Base-by-base conservation (phyloP, 2,329 filamentous ascomycete species). In the Xylaria hypoxylon region DNA sequence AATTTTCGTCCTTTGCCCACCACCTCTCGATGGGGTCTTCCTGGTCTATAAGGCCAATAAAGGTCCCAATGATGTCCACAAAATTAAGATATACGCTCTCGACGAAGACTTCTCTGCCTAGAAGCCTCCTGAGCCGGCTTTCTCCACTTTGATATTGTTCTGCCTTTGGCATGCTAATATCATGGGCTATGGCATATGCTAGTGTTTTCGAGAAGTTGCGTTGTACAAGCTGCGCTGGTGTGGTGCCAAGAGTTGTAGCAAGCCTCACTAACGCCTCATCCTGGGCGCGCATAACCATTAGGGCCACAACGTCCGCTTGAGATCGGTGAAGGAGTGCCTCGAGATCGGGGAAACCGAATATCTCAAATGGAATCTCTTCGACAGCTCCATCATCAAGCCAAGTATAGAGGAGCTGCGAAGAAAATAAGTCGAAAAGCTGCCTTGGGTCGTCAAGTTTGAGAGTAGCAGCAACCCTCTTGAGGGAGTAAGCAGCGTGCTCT, bases 341-440 rank as follows among this genome's bases (percentile, higher is more conserved):
- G 1, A 98, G 84, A 17, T 80, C 87, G 1, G 79, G 65, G 75
- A 96, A 99, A 1, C 90, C 91, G 77, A 99, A 99, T 1, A 96
- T 92, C n/a, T 85, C 82, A 74, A 87, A 97, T 0, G 96, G 95
- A 55, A 99, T 92, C 3, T 88, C 84, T n/a, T 86, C 82, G 7
- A 97, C 81, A 1, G 81, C 79, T 65, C 90, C 86, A 0, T 81
- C 80, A 68, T 93, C 89, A 3, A 96, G 86, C 95, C 94, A 99
- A 0, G 94, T 97, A 76, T 93, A 97, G 2, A 98, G 82, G 6
- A 99, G 84, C 74, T 99, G 96, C 2, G 94, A 89, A 6, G 93
- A 90, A 75, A 98, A 99, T 0, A 98, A 82, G 5, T 83, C 83
- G 75, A 99, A 97, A 0, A 99, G 81, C 38, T 90, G 86, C 71